Percentiles rank a stretch among this genome's conserved stretches.
Conservation (phyloP, 1,139 yeast species). For the Hansenula sp. region DNA sequence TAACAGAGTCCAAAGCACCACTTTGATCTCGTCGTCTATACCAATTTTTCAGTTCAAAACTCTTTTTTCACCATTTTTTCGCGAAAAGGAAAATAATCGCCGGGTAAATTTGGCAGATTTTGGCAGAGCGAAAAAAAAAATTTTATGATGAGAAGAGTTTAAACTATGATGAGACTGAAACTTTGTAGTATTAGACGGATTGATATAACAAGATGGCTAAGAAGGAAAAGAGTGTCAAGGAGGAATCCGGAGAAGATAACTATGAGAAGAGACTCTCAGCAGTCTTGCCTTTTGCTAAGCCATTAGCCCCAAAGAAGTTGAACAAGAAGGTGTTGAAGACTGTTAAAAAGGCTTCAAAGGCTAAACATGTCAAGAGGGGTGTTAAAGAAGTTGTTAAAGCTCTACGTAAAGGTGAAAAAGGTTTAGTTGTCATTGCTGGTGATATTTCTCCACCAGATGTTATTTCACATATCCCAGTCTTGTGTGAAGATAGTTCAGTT, state of each 20-base stretch:
- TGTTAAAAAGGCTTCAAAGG: constrained; percentile 95
- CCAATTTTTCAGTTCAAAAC: background rate
- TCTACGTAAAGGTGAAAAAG: constrained; percentile 96
- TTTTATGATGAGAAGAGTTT: background rate
- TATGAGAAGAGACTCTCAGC: constrained; percentile 91
- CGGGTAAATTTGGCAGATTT: constrained; percentile 1
- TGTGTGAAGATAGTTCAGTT: constrained; percentile 90
- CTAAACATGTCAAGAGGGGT: constrained; percentile 97
- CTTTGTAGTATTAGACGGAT: too few relatives aligned
- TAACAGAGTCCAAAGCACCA: too few relatives aligned
- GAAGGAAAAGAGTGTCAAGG: constrained; percentile 38
- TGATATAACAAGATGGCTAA: constrained; percentile 53
- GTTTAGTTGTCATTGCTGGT: constrained; percentile 93
- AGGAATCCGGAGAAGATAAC: constrained; percentile 59
- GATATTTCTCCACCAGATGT: constrained; percentile 98
- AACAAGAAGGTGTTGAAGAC: constrained; percentile 94
- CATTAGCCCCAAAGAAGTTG: constrained; percentile 92
- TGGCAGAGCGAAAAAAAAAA: background rate
- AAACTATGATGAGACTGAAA: background rate
- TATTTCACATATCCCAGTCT: constrained; percentile 92
- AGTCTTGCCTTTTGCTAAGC: constrained; percentile 86
- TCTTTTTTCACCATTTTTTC: too few relatives aligned
- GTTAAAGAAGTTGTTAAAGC: constrained; percentile 99
- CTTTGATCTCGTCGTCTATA: too few relatives aligned
- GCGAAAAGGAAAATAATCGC: background rate